Evolutionary conservation across 768 basidiomycete species (phyloP).

Genomic region (Auricularia cornea): DNA sequence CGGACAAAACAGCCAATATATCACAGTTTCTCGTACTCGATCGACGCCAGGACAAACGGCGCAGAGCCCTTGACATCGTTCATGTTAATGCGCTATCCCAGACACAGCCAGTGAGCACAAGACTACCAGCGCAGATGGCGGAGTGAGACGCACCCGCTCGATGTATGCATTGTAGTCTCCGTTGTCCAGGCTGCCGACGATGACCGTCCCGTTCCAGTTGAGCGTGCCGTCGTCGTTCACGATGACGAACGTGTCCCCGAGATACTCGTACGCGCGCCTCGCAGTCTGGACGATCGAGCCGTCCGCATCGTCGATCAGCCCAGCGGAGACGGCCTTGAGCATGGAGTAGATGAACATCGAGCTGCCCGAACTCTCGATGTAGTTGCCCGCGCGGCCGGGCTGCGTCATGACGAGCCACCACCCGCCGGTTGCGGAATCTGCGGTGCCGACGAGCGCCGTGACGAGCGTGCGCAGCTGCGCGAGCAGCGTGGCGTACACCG

Average conservation of each 20-base stretch:
- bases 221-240: constrained; percentile 36
- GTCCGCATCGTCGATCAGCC: constrained; percentile 31
- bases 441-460: constrained; percentile 31
- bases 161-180: neutral
- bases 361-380: constrained; percentile 41
- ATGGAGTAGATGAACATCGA: constrained; percentile 42
- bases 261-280: constrained; percentile 36
- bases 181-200: constrained; percentile 19
- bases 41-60: constrained; percentile 37
- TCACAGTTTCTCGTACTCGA: constrained; percentile 31
- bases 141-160: constrained; percentile 35
- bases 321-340: constrained; percentile 35
- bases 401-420: constrained; percentile 48
- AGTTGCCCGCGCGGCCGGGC: constrained; percentile 36
- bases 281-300: constrained; percentile 31
- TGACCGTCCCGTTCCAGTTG: constrained; percentile 38
- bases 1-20: no score
- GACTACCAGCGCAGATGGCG: no score
- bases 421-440: constrained; percentile 31
- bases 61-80: constrained; percentile 42
- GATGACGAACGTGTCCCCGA: constrained; percentile 32
- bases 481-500: constrained; percentile 25
- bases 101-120: neutral
- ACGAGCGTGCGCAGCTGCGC: constrained; percentile 26
- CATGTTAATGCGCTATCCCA: constrained; percentile 24